A percentile compares a stretch with the other conserved stretches of the same genome.
Conservation (phyloP, 148 eudicot genomes). For the Chenopodium album region DNA sequence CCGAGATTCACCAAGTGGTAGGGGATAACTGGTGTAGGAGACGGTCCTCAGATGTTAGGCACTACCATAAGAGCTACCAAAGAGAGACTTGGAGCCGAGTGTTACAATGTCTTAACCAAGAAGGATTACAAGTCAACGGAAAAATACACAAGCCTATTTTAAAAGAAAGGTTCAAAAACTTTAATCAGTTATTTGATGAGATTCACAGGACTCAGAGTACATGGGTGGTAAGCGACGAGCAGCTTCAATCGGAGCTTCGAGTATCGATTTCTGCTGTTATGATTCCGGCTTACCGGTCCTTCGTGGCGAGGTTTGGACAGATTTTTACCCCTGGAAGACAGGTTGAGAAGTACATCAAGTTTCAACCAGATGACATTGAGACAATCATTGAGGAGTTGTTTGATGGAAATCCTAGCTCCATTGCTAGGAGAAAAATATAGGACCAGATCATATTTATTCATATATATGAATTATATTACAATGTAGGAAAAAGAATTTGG, state of each 20-base stretch:
- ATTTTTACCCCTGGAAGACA: slow-evolving; percentile 80
- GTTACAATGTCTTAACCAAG: slow-evolving; percentile 51
- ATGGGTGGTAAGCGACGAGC: slow-evolving; percentile 93
- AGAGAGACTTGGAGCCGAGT: slow-evolving; percentile 72
- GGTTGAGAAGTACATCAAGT: slow-evolving; percentile 77
- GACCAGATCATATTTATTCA: background rate
- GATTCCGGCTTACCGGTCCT: slow-evolving; percentile 80
- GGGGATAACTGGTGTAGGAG: slow-evolving; percentile 44
- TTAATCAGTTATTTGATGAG: slow-evolving; percentile 76
- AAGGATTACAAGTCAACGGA: slow-evolving; percentile 67
- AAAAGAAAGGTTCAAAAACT: slow-evolving; percentile 83
- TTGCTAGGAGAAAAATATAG: slow-evolving; percentile 48
- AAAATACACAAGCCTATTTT: slow-evolving; percentile 68
- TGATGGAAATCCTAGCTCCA: slow-evolving; percentile 59
- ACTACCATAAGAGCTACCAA: slow-evolving; percentile 43
- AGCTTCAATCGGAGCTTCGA: slow-evolving; percentile 85
- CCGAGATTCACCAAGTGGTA: slow-evolving; percentile 37
- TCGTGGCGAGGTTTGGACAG: slow-evolving; percentile 67
- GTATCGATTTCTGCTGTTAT: slow-evolving; percentile 84
- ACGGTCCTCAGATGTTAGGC: slow-evolving; percentile 38
- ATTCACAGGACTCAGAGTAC: slow-evolving; percentile 65
- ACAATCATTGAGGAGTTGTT: slow-evolving; percentile 71
- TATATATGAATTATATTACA: background rate
- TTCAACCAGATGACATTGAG: slow-evolving; percentile 88
- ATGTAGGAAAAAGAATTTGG: background rate